Conservation (phyloP, 306 rosid species). For the Quercus agrifolia region DNA sequence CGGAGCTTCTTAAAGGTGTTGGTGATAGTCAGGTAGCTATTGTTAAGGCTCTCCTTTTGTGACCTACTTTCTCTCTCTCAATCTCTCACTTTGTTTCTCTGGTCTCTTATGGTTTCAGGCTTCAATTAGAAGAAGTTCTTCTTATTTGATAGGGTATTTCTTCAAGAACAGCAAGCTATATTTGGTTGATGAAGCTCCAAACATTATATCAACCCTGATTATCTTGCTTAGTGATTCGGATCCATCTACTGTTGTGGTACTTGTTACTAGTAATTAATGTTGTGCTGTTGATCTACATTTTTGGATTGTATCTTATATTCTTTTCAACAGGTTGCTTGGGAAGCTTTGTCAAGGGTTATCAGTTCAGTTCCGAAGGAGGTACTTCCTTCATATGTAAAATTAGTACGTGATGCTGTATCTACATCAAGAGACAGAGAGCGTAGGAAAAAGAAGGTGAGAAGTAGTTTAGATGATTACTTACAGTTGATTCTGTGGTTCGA, state of each 20-base stretch:
- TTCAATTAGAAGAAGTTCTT: constrained; percentile 66
- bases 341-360: constrained; percentile 85
- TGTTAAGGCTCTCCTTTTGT: constrained; percentile 1
- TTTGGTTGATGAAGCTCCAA: constrained; percentile 92
- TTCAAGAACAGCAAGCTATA: constrained; percentile 88
- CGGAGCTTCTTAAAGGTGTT: constrained; percentile 82
- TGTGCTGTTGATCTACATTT: constrained; percentile 13
- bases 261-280: constrained; percentile 21
- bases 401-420: constrained; percentile 97
- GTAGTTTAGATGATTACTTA: background rate
- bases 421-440: constrained; percentile 92
- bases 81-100: constrained; percentile 6
- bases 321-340: constrained; percentile 74
- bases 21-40: constrained; percentile 70
- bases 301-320: constrained; percentile 10
- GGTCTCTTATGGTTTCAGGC: constrained; percentile 55
- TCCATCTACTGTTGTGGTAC: constrained; percentile 73
- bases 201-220: constrained; percentile 81
- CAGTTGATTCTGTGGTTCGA: background rate
- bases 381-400: constrained; percentile 84
- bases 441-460: constrained; percentile 87
- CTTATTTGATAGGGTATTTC: constrained; percentile 85
- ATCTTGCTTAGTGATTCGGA: constrained; percentile 88
- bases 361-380: constrained; percentile 82
- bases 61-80: background rate